A percentile compares a stretch with the other conserved stretches of the same genome.
Evolutionary conservation across 1,284 basidiomycete genomes (phyloP).

Genomic region (Cryptococcus hybrid): DNA sequence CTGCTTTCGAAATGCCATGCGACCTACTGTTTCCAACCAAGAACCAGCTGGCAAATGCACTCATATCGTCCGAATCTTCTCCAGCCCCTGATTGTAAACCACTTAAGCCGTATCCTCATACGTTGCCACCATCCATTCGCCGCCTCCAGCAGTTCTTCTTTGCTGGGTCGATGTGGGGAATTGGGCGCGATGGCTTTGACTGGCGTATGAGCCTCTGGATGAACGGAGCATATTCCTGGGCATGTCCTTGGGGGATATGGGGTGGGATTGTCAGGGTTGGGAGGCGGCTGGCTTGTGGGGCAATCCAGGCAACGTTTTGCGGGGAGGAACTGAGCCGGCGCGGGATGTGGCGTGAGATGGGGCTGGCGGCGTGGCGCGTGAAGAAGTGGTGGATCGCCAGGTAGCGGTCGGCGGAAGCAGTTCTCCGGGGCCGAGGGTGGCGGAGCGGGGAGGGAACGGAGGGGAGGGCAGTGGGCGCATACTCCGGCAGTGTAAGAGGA

Average conservation of each 20-base stretch:
- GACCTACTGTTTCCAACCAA: conserved; percentile 78
- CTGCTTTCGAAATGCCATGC: not conserved
- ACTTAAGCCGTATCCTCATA: conserved; percentile 88
- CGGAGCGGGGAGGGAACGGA: too few species aligned
- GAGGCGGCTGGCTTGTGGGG: not conserved
- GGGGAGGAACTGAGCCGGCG: conserved; percentile 30
- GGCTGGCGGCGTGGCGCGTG: conserved; percentile 41
- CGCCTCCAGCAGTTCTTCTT: conserved; percentile 82
- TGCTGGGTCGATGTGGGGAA: conserved; percentile 72
- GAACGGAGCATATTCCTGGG: conserved; percentile 69
- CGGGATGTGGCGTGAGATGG: not conserved
- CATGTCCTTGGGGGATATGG: conserved; percentile 25
- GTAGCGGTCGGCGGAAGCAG: conserved; percentile 55
- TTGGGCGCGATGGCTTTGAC: conserved; percentile 22
- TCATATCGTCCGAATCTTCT: conserved; percentile 93
- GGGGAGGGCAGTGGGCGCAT: too few species aligned
- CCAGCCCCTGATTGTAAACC: conserved; percentile 96
- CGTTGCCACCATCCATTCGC: conserved; percentile 89
- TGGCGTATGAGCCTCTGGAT: conserved; percentile 62
- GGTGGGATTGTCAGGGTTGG: conserved; percentile 4
- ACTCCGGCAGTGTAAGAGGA: too few species aligned
- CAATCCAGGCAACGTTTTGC: conserved; percentile 45
- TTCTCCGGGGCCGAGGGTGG: not conserved
- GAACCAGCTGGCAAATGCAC: conserved; percentile 93
- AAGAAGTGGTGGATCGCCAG: conserved; percentile 58